Evolutionary conservation across 768 basidiomycete species (phyloP).

Genomic region (Holtermannia corniformis): DNA sequence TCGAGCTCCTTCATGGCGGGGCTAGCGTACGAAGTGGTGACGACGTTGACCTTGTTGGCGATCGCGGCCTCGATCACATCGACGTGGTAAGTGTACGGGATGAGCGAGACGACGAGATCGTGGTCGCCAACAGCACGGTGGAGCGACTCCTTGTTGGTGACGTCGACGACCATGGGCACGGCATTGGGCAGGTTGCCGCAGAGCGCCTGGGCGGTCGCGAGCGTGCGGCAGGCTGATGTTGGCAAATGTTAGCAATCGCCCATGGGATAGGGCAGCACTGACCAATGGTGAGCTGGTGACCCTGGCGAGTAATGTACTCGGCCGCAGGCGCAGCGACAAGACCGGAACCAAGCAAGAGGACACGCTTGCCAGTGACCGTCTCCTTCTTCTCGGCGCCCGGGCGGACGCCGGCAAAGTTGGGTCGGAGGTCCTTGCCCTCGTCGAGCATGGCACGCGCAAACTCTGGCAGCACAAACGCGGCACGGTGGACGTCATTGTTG

Average conservation of each 20-base stretch:
- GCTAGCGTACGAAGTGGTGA: constrained; percentile 92
- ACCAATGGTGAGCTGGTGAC: constrained; percentile 68
- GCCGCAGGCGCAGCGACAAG: constrained; percentile 95
- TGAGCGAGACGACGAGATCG: constrained; percentile 91
- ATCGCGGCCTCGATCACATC: constrained; percentile 85
- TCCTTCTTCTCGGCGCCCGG: constrained; percentile 15
- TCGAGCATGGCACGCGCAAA: constrained; percentile 69
- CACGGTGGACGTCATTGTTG: constrained; percentile 65
- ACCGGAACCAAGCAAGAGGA: constrained; percentile 87
- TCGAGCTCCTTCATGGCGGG: constrained; percentile 84
- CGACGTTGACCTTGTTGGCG: constrained; percentile 79
- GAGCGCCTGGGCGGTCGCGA: constrained; percentile 63
- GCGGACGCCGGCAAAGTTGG: constrained; percentile 29
- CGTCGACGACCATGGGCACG: constrained; percentile 72
- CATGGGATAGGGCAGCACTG: constrained; percentile 23
- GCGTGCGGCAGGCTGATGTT: constrained; percentile 67
- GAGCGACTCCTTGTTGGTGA: constrained; percentile 56
- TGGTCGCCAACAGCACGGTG: constrained; percentile 71
- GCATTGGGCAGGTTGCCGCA: constrained; percentile 59
- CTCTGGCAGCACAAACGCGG: constrained; percentile 86
- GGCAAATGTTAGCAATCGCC: constrained; percentile 44
- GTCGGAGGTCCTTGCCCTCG: constrained; percentile 55
- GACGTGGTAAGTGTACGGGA: constrained; percentile 87
- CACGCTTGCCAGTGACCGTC: constrained; percentile 47
- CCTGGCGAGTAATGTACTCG: constrained; percentile 77